Evolutionary conservation across 805 yeast species (phyloP), one percentile per base, ranked within the genome.

Genomic region (Candida morakotiae): DNA sequence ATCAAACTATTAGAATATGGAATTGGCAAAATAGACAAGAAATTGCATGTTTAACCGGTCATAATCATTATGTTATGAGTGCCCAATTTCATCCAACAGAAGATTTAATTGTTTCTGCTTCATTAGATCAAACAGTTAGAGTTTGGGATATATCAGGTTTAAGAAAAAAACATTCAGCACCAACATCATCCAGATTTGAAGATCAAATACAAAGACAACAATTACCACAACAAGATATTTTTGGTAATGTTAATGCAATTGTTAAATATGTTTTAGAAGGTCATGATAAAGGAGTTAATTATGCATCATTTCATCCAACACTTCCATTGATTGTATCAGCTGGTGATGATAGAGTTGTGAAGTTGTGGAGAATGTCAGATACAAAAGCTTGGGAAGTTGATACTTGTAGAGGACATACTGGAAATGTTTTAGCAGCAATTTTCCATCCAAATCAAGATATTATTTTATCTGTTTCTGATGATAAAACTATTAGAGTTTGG

Each of bases 331-430:
- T 93, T 56, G 95, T 89, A 14, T 87, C 96, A 13, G 95, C 91
- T 52, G 94, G 94, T 60, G 99, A 93, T 60, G 99, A 93, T 58
- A 78, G 98, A 48, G 81, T 91, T 47, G 87, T 93, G 40, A 91
- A 91, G 62, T 71, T 94, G 47, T 93, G 98, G 98, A 78, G 98
- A 65, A 87, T 88, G 96, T 81, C 88, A 53, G 96, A 93, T 48
- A 81, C 95, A 25, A 87, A 89, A 64, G 98, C 98, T 17, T 93
- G 98, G 98, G 98, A 94, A 62, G 95, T 94, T 42, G 99, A 93
- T 59, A 86, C 97, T 19, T 91, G 97, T 63, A 79, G 98, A 56
- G 98, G 98, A 39, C 99, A 93, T 63, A 86, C 96, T 20, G 89
- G 89, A 55, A 88, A 86, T 58, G 96, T 93, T 36, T 80, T 88